These are phyloP conservation scores for Termitomyces titanicus DNA, from an alignment of 768 basidiomycete species.

Conservation along the genomic window DNA sequence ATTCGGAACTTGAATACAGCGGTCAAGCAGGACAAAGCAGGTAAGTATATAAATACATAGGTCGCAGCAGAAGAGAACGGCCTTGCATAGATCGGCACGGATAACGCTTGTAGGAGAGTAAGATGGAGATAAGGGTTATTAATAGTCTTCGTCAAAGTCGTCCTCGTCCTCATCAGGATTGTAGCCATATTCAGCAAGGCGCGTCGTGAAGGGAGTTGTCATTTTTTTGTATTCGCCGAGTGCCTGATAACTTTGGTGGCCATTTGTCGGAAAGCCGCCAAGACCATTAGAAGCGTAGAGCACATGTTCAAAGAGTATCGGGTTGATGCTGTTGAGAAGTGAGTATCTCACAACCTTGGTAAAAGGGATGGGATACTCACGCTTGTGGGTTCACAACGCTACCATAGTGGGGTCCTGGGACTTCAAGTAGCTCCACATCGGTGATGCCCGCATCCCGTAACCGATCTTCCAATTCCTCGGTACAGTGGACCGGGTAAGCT, in stretches of 20 bases:
- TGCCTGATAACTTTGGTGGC: conserved; percentile 1
- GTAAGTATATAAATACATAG: neutral
- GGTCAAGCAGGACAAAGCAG: too few species aligned
- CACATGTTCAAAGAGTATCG: conserved; percentile 15
- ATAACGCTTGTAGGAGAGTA: neutral
- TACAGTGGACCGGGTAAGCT: conserved; percentile 16
- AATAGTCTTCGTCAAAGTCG: conserved; percentile 9
- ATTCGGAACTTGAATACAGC: neutral
- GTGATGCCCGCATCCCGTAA: conserved; percentile 19
- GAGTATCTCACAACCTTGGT: neutral
- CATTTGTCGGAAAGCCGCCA: neutral
- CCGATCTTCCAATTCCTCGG: conserved; percentile 12
- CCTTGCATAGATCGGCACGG: neutral
- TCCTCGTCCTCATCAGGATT: conserved; percentile 14
- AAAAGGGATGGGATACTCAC: conserved; percentile 6
- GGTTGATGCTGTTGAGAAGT: conserved; percentile 11
- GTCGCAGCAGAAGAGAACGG: neutral
- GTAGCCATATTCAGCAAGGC: conserved; percentile 15
- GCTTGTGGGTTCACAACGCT: conserved; percentile 17
- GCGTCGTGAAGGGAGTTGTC: conserved; percentile 15
- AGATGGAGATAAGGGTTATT: neutral
- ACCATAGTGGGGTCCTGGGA: conserved; percentile 21
- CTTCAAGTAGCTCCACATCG: conserved; percentile 15
- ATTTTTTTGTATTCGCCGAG: conserved; percentile 6
- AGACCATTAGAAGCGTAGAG: conserved; percentile 5